Percentiles rank a stretch among this genome's conserved stretches.
These are phyloP conservation scores for Eragrostis curvula DNA, from an alignment of 176 grass and related monocot genomes.

Conservation along the genomic window DNA sequence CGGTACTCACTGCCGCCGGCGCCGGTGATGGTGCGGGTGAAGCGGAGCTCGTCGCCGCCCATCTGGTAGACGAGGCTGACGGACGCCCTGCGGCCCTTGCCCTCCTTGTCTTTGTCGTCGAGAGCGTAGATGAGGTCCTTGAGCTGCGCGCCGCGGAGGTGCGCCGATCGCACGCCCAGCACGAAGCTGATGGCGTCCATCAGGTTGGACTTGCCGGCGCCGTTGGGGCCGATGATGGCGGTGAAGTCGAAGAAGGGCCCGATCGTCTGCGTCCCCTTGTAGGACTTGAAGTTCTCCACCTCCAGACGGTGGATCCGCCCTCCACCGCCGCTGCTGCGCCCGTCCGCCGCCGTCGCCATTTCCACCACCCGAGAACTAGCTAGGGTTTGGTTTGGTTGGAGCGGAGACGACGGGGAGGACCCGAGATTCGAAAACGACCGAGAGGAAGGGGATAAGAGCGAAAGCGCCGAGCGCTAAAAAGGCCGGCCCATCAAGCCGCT, in stretches of 20 bases:
- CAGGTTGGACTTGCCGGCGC: conserved; percentile 94
- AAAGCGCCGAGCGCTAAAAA: no score
- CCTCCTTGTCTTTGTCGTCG: conserved; percentile 94
- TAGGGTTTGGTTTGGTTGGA: conserved; percentile 52
- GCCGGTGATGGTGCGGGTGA: conserved; percentile 77
- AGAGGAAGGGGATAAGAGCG: not conserved
- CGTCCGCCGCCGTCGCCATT: conserved; percentile 52
- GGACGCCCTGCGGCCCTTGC: conserved; percentile 79
- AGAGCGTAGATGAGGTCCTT: conserved; percentile 95
- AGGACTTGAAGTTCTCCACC: conserved; percentile 99
- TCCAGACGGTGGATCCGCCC: conserved; percentile 89
- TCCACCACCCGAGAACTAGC: conserved; percentile 2
- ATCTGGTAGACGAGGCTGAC: conserved; percentile 79
- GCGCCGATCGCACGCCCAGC: conserved; percentile 80
- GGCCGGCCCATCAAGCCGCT: not conserved
- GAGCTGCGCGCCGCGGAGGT: conserved; percentile 89
- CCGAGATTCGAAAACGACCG: conserved; percentile 15
- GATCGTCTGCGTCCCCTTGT: conserved; percentile 87
- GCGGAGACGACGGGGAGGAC: no score
- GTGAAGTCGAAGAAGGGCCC: conserved; percentile 96
- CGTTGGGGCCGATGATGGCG: conserved; percentile 91
- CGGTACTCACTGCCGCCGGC: conserved; percentile 79
- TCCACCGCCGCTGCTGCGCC: conserved; percentile 29
- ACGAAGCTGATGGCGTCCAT: conserved; percentile 99
- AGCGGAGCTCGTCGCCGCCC: conserved; percentile 61